Conservation (phyloP, 371 early-diverging fungal genomes). For the Rhizopus arrhizus region DNA sequence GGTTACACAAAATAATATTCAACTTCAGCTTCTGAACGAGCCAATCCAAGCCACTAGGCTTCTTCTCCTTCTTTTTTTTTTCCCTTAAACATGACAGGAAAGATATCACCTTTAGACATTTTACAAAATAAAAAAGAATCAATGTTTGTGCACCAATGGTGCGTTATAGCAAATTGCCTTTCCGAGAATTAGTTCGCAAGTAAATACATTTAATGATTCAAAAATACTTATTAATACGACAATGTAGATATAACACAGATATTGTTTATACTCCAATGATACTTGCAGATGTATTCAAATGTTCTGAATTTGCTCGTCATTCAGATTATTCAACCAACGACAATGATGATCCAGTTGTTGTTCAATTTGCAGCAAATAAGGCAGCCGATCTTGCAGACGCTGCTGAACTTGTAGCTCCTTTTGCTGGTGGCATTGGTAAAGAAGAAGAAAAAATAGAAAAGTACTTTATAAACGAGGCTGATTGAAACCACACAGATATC, state of each 20-base stretch:
- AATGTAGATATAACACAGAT: slow-evolving; percentile 81
- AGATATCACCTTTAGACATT: slow-evolving; percentile 40
- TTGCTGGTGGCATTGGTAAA: slow-evolving; percentile 69
- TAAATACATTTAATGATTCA: slow-evolving; percentile 34
- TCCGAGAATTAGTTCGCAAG: slow-evolving; percentile 85
- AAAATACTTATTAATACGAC: slow-evolving; percentile 9
- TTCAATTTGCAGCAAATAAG: slow-evolving; percentile 92
- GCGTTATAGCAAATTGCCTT: slow-evolving; percentile 94
- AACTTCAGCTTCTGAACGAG: too few species aligned
- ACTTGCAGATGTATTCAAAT: slow-evolving; percentile 89
- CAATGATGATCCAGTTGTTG: slow-evolving; percentile 81
- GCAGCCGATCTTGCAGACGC: slow-evolving; percentile 84
- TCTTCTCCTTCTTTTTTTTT: neutral
- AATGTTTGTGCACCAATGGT: slow-evolving; percentile 97
- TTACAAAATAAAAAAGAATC: slow-evolving; percentile 56
- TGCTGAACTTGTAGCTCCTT: slow-evolving; percentile 80
- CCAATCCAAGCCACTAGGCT: too few species aligned
- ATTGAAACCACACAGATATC: slow-evolving; percentile 39
- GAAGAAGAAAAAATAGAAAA: neutral
- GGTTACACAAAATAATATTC: too few species aligned
- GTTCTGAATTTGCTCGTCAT: slow-evolving; percentile 78
- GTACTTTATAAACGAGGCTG: slow-evolving; percentile 23
- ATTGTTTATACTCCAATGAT: slow-evolving; percentile 98
- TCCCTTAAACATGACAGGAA: slow-evolving; percentile 2
- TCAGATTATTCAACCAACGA: slow-evolving; percentile 81